Conservation (phyloP, 2,329 filamentous ascomycete genomes). For the Penicillium occitanis region DNA sequence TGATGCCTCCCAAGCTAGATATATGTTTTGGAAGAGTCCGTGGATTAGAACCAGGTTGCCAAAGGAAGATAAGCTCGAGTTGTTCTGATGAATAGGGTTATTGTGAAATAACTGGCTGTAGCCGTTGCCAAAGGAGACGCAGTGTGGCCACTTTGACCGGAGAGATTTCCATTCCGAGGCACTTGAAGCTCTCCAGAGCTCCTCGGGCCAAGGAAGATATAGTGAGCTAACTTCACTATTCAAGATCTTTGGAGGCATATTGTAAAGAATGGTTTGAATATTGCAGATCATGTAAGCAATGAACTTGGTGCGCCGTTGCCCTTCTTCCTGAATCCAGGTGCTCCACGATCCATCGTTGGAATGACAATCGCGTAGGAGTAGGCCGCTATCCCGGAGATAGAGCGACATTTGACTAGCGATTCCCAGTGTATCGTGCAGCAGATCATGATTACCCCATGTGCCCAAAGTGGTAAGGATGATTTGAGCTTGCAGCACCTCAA, state of each 20-base stretch:
- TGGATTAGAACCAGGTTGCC: constrained; percentile 14
- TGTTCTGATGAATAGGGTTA: constrained; percentile 3
- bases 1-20: constrained; percentile 18
- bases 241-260: constrained; percentile 16
- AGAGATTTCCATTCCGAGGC: constrained; percentile 18
- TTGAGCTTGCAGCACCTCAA: constrained; percentile 18
- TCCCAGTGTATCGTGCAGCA: constrained; percentile 15
- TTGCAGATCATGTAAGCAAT: constrained; percentile 16
- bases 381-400: constrained; percentile 18
- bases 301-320: constrained; percentile 16
- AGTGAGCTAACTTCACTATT: constrained; percentile 18
- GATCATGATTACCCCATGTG: constrained; percentile 16
- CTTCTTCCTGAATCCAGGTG: constrained; percentile 16
- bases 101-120: constrained; percentile 17
- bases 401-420: constrained; percentile 18
- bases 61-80: constrained; percentile 14
- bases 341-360: constrained; percentile 16
- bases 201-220: constrained; percentile 17
- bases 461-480: constrained; percentile 18
- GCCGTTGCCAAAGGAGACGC: constrained; percentile 15
- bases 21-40: constrained; percentile 14
- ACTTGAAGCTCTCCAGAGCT: constrained; percentile 18
- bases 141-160: constrained; percentile 10
- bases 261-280: constrained; percentile 19
- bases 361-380: constrained; percentile 13